These are phyloP conservation scores for Carex pumila DNA, from an alignment of 176 grass and related monocot genomes.

Conservation along the genomic window DNA sequence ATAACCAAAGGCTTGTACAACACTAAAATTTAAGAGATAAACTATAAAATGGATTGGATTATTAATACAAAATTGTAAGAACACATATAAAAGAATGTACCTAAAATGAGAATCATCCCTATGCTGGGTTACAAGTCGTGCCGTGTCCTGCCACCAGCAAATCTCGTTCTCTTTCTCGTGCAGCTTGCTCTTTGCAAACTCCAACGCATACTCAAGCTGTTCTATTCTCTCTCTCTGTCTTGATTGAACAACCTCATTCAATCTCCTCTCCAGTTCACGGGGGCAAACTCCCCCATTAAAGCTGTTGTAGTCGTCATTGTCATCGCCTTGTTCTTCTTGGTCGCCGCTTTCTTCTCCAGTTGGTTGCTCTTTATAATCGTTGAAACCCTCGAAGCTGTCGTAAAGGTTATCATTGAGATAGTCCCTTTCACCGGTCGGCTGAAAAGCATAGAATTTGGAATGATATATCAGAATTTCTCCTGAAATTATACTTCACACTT, in stretches of 20 bases:
- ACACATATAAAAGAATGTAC: not conserved
- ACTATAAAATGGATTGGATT: no score
- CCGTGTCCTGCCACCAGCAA: slow-evolving; percentile 84
- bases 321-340: not conserved
- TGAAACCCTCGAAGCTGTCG: not conserved
- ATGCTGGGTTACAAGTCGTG: slow-evolving; percentile 56
- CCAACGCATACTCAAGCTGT: slow-evolving; percentile 67
- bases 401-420: slow-evolving; percentile 13
- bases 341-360: not conserved
- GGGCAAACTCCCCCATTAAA: slow-evolving; percentile 51
- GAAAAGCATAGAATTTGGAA: slow-evolving; percentile 11
- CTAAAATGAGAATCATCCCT: slow-evolving; percentile 51
- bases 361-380: not conserved
- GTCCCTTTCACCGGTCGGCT: slow-evolving; percentile 16
- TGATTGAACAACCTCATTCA: slow-evolving; percentile 60
- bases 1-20: not conserved
- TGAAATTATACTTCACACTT: not conserved
- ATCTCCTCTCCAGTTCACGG: slow-evolving; percentile 53
- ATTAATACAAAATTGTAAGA: not conserved
- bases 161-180: slow-evolving; percentile 64
- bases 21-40: not conserved
- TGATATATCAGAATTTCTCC: not conserved
- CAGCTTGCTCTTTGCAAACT: slow-evolving; percentile 48
- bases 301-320: not conserved
- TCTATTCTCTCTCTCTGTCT: slow-evolving; percentile 69